Conservation (phyloP, 2,329 filamentous ascomycete genomes). For the Pyrenochaeta sp. region DNA sequence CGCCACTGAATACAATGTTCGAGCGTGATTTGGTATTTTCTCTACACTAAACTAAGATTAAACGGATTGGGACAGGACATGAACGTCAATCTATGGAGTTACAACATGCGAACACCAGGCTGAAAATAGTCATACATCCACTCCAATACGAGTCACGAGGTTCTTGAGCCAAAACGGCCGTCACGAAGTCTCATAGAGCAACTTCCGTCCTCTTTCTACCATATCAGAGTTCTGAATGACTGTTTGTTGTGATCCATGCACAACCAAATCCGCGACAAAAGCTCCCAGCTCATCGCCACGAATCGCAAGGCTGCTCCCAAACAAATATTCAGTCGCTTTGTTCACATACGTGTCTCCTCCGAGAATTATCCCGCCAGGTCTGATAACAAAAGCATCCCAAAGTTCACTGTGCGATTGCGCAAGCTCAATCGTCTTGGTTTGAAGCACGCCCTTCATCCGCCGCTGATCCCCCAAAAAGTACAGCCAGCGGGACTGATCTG, state of each 20-base stretch:
- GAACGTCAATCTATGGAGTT: too few relatives aligned
- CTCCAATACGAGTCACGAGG: too few relatives aligned
- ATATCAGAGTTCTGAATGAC: conserved; percentile 16
- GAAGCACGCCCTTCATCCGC: conserved; percentile 22
- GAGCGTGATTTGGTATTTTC: too few relatives aligned
- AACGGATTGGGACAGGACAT: too few relatives aligned
- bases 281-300: conserved; percentile 21
- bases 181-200: neutral
- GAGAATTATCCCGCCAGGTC: conserved; percentile 21
- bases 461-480: conserved; percentile 19
- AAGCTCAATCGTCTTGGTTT: conserved; percentile 17
- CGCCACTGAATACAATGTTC: too few relatives aligned
- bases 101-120: too few relatives aligned
- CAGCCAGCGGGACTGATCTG: conserved; percentile 17
- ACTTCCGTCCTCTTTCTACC: conserved; percentile 5
- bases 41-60: too few relatives aligned
- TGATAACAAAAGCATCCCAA: conserved; percentile 24
- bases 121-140: too few relatives aligned
- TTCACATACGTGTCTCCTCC: conserved; percentile 4
- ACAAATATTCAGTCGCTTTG: neutral
- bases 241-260: conserved; percentile 6
- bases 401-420: conserved; percentile 12
- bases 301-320: conserved; percentile 9
- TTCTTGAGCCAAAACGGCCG: too few relatives aligned
- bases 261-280: conserved; percentile 23